Conservation (phyloP, 2,329 filamentous ascomycete genomes). For the Paecilomyces sp. region DNA sequence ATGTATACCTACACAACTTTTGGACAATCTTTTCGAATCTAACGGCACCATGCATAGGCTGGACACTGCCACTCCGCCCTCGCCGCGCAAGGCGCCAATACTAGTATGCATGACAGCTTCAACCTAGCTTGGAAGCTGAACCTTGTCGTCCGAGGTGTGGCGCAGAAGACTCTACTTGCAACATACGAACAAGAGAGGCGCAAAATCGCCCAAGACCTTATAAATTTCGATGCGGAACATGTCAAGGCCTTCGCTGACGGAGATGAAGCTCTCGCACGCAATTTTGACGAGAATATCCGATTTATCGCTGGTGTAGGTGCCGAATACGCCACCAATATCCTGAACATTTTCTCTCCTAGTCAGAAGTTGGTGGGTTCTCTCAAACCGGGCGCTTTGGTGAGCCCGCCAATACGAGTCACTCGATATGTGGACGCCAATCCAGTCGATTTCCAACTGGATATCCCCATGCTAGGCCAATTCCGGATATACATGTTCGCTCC, state of each 20-base stretch:
- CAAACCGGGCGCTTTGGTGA: slow-evolving; percentile 39
- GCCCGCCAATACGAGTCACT: slow-evolving; percentile 61
- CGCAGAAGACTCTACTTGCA: slow-evolving; percentile 13
- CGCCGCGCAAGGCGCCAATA: slow-evolving; percentile 28
- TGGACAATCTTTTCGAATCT: neutral
- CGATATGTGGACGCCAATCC: slow-evolving; percentile 73
- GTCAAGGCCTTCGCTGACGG: slow-evolving; percentile 51
- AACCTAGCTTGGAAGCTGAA: slow-evolving; percentile 31
- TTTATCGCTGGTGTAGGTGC: slow-evolving; percentile 69
- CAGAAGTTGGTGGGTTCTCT: slow-evolving; percentile 24
- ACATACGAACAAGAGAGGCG: slow-evolving; percentile 25
- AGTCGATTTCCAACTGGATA: slow-evolving; percentile 69
- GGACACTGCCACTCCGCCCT: slow-evolving; percentile 25
- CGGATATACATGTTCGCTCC: slow-evolving; percentile 65
- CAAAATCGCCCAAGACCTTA: slow-evolving; percentile 24
- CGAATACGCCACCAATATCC: slow-evolving; percentile 57
- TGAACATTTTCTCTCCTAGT: slow-evolving; percentile 54
- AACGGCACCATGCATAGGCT: slow-evolving; percentile 10
- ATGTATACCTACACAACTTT: slow-evolving; percentile 3
- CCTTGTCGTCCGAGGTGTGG: slow-evolving; percentile 17
- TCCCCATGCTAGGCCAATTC: slow-evolving; percentile 71
- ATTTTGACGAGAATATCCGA: slow-evolving; percentile 63
- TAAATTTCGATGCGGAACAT: slow-evolving; percentile 33
- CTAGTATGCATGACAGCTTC: slow-evolving; percentile 29
- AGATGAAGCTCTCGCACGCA: slow-evolving; percentile 58